phyloP scores from a whole-genome alignment of 2,329 filamentous ascomycete genomes.

The Penicillium sp. region DNA sequence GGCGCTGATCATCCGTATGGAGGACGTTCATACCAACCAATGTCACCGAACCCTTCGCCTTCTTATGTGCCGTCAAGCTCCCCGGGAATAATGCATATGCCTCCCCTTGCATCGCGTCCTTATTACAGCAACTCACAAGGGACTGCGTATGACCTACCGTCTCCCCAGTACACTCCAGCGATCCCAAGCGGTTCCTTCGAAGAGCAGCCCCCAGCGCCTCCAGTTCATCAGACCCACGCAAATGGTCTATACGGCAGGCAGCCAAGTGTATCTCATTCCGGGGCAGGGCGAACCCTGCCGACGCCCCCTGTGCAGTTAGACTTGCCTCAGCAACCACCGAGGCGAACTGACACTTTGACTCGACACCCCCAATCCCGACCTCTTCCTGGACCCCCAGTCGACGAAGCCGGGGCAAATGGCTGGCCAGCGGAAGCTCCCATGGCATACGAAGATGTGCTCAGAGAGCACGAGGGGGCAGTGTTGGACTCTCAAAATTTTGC shows the following conservation, averaged over 20 bases:
- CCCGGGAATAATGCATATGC: constrained; percentile 14
- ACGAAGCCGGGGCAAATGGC: constrained; percentile 35
- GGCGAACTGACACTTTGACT: constrained; percentile 52
- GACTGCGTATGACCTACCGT: constrained; percentile 25
- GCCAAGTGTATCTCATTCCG: constrained; percentile 30
- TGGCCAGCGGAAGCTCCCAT: neutral
- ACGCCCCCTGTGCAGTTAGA: constrained; percentile 53
- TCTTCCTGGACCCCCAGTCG: constrained; percentile 56
- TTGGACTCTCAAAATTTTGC: constrained; percentile 34
- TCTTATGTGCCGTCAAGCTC: constrained; percentile 27
- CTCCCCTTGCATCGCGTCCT: constrained; percentile 20
- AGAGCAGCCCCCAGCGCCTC: constrained; percentile 37
- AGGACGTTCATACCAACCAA: constrained; percentile 34
- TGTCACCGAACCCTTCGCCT: constrained; percentile 21
- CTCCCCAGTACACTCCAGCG: constrained; percentile 23
- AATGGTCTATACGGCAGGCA: constrained; percentile 29
- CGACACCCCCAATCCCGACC: constrained; percentile 59
- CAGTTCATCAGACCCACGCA: constrained; percentile 28
- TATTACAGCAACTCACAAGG: constrained; percentile 26
- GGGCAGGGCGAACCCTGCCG: constrained; percentile 42
- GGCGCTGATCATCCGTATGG: constrained; percentile 40
- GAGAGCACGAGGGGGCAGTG: constrained; percentile 56
- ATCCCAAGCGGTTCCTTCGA: constrained; percentile 19
- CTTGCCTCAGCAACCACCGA: constrained; percentile 49
- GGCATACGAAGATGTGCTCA: constrained; percentile 57